These are phyloP conservation scores for Globisporangium spinosum DNA, from an alignment of 352 stramenopile genomes.

Conservation along the genomic window DNA sequence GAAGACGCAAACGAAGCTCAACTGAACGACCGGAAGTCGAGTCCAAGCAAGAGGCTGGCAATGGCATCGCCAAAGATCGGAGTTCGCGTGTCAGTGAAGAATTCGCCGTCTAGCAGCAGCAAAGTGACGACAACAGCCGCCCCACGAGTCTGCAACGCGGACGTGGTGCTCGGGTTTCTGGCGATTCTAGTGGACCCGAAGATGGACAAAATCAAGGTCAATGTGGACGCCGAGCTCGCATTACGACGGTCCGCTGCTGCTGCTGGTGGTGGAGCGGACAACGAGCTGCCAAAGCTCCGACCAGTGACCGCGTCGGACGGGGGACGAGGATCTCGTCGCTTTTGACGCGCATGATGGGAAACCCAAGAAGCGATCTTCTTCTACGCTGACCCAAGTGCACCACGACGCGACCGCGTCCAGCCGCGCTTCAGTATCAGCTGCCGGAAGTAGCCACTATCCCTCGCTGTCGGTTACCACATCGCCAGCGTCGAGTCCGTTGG, in stretches of 20 bases:
- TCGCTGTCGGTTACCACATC: slow-evolving; percentile 9
- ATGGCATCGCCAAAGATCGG: slow-evolving; percentile 16
- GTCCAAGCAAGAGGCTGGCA: slow-evolving; percentile 13
- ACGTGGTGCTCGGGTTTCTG: slow-evolving; percentile 49
- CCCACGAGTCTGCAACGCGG: slow-evolving; percentile 50
- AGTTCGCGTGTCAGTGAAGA: slow-evolving; percentile 14
- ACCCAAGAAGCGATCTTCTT: slow-evolving; percentile 15
- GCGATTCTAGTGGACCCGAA: slow-evolving; percentile 45
- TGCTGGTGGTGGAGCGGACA: slow-evolving; percentile 11
- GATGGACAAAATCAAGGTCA: slow-evolving; percentile 57
- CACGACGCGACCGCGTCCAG: slow-evolving; percentile 18
- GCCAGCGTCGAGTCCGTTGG: slow-evolving; percentile 24
- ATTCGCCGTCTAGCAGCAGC: slow-evolving; percentile 17
- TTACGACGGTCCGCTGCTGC: slow-evolving; percentile 22
- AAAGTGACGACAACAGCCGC: slow-evolving; percentile 11
- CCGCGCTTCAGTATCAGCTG: neutral
- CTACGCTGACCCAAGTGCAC: slow-evolving; percentile 37
- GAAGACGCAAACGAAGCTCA: neutral
- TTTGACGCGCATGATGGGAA: slow-evolving; percentile 9
- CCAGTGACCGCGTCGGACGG: slow-evolving; percentile 35
- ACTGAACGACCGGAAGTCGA: neutral
- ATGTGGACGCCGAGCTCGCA: slow-evolving; percentile 55
- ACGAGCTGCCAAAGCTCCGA: slow-evolving; percentile 44
- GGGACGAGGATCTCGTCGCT: slow-evolving; percentile 5
- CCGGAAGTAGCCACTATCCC: slow-evolving; percentile 4